Percentiles rank a stretch among this genome's conserved stretches.
Evolutionary conservation across 1,284 basidiomycete genomes (phyloP).

Genomic region (Fistulina hepatica): DNA sequence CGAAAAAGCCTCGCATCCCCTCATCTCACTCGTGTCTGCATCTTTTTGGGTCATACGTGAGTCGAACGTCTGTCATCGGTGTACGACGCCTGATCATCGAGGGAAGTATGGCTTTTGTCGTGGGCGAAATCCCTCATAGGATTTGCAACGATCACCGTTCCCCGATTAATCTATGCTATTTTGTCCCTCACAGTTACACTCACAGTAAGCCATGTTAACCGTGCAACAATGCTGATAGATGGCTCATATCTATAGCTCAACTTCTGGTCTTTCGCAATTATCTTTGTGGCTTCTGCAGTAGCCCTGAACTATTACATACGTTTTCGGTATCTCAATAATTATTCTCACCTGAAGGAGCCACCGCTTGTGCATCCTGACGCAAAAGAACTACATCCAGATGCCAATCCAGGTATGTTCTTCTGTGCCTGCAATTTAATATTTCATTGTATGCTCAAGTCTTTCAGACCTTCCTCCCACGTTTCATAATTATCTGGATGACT

Average conservation of each 20-base stretch:
- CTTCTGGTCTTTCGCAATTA: constrained; percentile 77
- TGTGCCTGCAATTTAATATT: background rate
- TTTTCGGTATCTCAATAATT: constrained; percentile 69
- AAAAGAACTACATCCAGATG: constrained; percentile 77
- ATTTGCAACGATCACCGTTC: constrained; percentile 73
- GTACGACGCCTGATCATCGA: constrained; percentile 3
- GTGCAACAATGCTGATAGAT: constrained; percentile 4
- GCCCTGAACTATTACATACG: constrained; percentile 77
- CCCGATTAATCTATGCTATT: constrained; percentile 63
- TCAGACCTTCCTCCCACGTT: constrained; percentile 66
- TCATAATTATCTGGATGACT: constrained; percentile 93
- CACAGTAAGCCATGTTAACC: constrained; percentile 38
- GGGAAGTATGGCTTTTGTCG: constrained; percentile 68
- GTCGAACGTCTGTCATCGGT: constrained; percentile 23
- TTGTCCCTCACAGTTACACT: constrained; percentile 85
- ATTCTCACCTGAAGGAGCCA: constrained; percentile 76
- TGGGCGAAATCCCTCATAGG: constrained; percentile 62
- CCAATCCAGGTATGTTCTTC: constrained; percentile 45
- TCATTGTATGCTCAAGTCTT: background rate
- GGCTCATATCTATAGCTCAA: constrained; percentile 46
- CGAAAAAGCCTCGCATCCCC: constrained; percentile 46
- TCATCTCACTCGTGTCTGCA: constrained; percentile 70
- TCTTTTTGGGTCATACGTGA: constrained; percentile 73
- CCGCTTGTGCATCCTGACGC: constrained; percentile 71
- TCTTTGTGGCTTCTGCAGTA: constrained; percentile 58